phyloP scores from a whole-genome alignment of 305 asterid species.

The Fraxinus xanthoxyloides region DNA sequence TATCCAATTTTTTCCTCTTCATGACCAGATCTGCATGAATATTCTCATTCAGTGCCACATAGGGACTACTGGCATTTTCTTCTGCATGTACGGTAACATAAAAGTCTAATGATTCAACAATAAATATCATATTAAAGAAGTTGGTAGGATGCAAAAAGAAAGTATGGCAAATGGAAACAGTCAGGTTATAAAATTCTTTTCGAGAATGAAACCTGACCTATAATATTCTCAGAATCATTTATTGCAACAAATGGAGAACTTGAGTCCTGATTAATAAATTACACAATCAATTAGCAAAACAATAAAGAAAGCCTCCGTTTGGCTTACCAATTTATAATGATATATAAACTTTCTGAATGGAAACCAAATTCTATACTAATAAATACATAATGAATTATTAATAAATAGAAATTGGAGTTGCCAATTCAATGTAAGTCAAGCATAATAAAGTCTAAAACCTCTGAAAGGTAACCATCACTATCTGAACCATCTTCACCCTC shows the following conservation, averaged over 20 bases:
- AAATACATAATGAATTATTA: neutral
- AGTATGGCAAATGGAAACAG: neutral
- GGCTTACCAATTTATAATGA: neutral
- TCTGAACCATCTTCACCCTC: conserved; percentile 63
- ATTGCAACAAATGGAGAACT: conserved; percentile 35
- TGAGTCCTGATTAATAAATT: conserved; percentile 51
- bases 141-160: neutral
- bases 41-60: conserved; percentile 55
- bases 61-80: conserved; percentile 36
- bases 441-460: conserved; percentile 49
- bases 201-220: conserved; percentile 39
- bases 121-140: conserved; percentile 10
- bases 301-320: neutral
- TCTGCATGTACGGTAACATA: conserved; percentile 41
- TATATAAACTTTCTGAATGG: neutral
- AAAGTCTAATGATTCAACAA: conserved; percentile 25
- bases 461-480: conserved; percentile 95
- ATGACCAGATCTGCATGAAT: conserved; percentile 50
- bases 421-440: neutral
- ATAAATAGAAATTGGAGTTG: neutral
- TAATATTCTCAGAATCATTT: conserved; percentile 33
- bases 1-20: conserved; percentile 67
- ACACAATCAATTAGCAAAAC: conserved; percentile 27
- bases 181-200: neutral
- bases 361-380: neutral